Base-by-base conservation (phyloP, 108 stramenopile genomes). In the Cylindrotheca closterium region DNA sequence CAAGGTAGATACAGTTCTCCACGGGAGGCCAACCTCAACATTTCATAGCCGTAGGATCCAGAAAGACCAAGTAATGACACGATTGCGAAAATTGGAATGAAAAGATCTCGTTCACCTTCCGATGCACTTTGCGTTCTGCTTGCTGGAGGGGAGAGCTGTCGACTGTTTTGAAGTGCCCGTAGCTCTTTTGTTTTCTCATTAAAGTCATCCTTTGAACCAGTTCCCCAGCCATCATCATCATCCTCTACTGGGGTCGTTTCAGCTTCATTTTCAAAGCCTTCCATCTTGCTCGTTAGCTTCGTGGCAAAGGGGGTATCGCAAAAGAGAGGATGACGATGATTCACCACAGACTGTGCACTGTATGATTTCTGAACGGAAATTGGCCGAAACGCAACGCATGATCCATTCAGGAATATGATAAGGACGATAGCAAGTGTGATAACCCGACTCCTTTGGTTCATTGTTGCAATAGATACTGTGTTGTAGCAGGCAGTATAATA, bases 41-140 rank as follows among this genome's bases (percentile, higher is more conserved):
- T 85, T 85, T 89, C 88, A 64, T 89, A 89, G 0, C 84, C 84
- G 64, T 89, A 89, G 8, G 81, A 30, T 8, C 88, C 82, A 48
- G 71, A 59, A 23, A 89, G 79, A 25, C 88, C 88, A 0, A 70
- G 51, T 0, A 89, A 28, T 4, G 82, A 70, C 28, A 84, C 78
- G 42, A 83, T 24, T 1, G 88, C 69, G 68, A 89, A 79, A 28
- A 89, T 84, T 8, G 88, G 88, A 54, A 89, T 89, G 47, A 89
- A 89, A 65, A 83, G 60, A 66, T 82, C 81, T 27, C 77, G 53
- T 68, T 82, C 74, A 21, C 3, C 10, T 22, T 55, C 21, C 21
- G 17, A 8, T 58, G 21, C 45, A n/a, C 19, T 56, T 8, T 21
- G 21, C 32, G 15, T 57, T 15, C 15, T 33, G 28, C 51, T 33